These are phyloP conservation scores for Streptanthus diversifolius DNA, from an alignment of 345 rosid genomes.

Conservation along the genomic window DNA sequence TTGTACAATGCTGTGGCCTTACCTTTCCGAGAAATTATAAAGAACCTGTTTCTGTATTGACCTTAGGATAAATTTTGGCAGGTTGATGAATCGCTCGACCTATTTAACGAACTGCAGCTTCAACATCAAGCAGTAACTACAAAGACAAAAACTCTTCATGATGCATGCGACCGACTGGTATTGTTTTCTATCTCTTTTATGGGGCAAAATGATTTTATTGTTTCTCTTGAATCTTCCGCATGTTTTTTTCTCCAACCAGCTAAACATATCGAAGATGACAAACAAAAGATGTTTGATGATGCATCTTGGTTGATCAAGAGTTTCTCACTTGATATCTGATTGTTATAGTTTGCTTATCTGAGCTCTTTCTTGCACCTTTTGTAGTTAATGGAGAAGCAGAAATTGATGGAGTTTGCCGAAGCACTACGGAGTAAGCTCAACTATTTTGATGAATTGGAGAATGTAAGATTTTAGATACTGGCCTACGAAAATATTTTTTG, in stretches of 20 bases:
- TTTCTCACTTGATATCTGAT: neutral
- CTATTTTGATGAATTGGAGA: slow-evolving; percentile 98
- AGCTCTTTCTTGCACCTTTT: slow-evolving; percentile 18
- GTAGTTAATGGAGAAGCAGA: slow-evolving; percentile 84
- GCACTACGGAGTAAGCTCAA: slow-evolving; percentile 92
- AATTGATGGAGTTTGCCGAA: slow-evolving; percentile 83
- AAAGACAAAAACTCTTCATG: slow-evolving; percentile 98
- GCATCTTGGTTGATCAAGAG: neutral
- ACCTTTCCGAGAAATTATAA: neutral
- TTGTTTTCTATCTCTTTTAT: slow-evolving; percentile 23
- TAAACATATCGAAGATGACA: neutral
- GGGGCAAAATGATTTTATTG: neutral
- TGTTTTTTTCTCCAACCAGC: neutral
- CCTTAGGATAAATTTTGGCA: slow-evolving; percentile 27
- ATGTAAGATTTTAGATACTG: slow-evolving; percentile 78
- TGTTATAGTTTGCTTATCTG: slow-evolving; percentile 1
- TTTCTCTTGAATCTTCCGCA: neutral
- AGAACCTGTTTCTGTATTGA: neutral
- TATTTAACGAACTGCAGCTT: slow-evolving; percentile 74
- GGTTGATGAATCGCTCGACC: slow-evolving; percentile 90
- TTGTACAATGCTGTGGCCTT: neutral
- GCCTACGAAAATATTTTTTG: slow-evolving; percentile 26
- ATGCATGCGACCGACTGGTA: slow-evolving; percentile 95
- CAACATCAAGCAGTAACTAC: slow-evolving; percentile 96
- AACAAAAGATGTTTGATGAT: neutral